Conservation (phyloP, 495 filamentous ascomycete genomes). For the Penicillium cataractarum region DNA sequence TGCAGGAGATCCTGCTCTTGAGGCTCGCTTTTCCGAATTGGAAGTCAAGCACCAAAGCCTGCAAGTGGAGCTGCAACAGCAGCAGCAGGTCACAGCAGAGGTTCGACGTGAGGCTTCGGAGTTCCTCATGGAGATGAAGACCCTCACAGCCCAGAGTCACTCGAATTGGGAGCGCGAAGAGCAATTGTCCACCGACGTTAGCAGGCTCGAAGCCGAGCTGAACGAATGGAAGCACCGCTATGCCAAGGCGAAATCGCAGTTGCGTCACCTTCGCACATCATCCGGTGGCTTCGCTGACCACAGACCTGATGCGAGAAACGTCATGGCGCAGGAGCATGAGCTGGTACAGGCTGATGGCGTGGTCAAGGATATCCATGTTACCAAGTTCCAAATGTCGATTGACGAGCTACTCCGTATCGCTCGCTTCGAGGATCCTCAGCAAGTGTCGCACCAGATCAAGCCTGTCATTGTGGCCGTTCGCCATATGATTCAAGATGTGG, state of each 20-base stretch:
- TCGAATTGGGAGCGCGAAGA: slow-evolving; percentile 82
- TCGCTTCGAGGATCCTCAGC: slow-evolving; percentile 68
- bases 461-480: slow-evolving; percentile 77
- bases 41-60: slow-evolving; percentile 73
- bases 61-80: slow-evolving; percentile 68
- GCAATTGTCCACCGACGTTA: slow-evolving; percentile 69
- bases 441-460: slow-evolving; percentile 80
- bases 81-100: slow-evolving; percentile 84
- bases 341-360: slow-evolving; percentile 74
- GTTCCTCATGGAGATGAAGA: slow-evolving; percentile 88
- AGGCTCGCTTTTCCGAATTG: slow-evolving; percentile 62
- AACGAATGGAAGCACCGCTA: slow-evolving; percentile 90
- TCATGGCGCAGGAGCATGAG: slow-evolving; percentile 67
- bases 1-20: slow-evolving; percentile 50
- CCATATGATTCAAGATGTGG: slow-evolving; percentile 77
- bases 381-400: slow-evolving; percentile 92
- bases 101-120: slow-evolving; percentile 82
- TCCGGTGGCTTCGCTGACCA: slow-evolving; percentile 70
- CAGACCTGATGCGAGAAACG: slow-evolving; percentile 60
- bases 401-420: slow-evolving; percentile 87
- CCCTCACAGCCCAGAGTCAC: slow-evolving; percentile 75
- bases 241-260: slow-evolving; percentile 81
- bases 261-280: slow-evolving; percentile 78
- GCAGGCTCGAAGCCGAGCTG: slow-evolving; percentile 76
- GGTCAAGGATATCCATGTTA: slow-evolving; percentile 89